phyloP scores from a whole-genome alignment of 768 basidiomycete species.

The Strobilomyces echinocephalus region DNA sequence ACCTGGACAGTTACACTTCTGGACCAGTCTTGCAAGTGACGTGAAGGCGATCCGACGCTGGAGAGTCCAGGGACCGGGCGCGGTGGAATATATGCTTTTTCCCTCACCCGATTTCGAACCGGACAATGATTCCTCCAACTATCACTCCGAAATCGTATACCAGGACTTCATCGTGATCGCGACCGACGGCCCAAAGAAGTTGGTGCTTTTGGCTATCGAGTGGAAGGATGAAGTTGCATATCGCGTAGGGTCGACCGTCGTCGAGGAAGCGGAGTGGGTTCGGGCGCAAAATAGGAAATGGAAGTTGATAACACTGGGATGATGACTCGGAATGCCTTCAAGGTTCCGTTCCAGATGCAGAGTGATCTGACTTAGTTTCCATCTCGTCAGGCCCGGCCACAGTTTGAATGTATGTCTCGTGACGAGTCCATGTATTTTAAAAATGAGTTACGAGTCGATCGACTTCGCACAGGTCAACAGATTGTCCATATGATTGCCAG shows the following conservation, averaged over 20 bases:
- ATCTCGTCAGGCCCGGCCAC: no score
- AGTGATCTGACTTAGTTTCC: no score
- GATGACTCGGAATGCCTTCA: not conserved
- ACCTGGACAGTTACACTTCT: slow-evolving; percentile 12
- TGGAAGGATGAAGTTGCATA: slow-evolving; percentile 16
- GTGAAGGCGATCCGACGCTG: not conserved
- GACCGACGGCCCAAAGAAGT: not conserved
- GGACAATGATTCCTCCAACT: not conserved
- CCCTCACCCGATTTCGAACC: not conserved
- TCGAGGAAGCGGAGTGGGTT: not conserved
- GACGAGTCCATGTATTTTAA: no score
- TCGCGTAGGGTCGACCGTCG: not conserved
- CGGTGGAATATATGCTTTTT: not conserved
- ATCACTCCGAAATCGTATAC: not conserved
- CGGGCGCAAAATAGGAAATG: not conserved
- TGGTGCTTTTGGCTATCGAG: slow-evolving; percentile 12
- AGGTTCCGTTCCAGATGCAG: no score
- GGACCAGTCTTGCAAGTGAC: slow-evolving; percentile 14
- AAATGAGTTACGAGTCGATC: no score
- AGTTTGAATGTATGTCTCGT: no score
- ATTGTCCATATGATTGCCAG: no score
- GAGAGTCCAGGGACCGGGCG: not conserved
- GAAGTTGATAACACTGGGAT: not conserved
- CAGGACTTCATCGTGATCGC: slow-evolving; percentile 12
- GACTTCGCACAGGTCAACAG: no score